phyloP scores from a whole-genome alignment of 2,329 filamentous ascomycete species.

The Fusarium haematococcum region DNA sequence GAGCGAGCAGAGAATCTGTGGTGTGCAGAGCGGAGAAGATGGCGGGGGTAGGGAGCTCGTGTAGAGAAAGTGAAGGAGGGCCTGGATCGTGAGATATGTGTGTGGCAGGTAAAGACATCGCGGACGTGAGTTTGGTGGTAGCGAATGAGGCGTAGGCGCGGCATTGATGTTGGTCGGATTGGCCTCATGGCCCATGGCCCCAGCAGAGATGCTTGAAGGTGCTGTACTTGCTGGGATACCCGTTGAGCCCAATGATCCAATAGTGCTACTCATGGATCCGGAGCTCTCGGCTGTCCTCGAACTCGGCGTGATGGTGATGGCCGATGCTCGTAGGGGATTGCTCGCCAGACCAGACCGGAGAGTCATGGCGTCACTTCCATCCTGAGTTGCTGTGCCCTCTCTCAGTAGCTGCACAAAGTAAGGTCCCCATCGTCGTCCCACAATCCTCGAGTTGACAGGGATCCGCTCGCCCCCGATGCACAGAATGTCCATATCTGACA shows the following conservation, averaged over 20 bases:
- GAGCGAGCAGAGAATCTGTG: conserved; percentile 94
- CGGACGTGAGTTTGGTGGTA: conserved; percentile 76
- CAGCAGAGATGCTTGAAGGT: conserved; percentile 57
- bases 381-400: conserved; percentile 79
- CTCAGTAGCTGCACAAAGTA: conserved; percentile 94
- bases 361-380: conserved; percentile 80
- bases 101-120: conserved; percentile 93
- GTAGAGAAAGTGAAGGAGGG: conserved; percentile 92
- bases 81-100: conserved; percentile 88
- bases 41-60: conserved; percentile 86
- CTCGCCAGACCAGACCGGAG: conserved; percentile 72
- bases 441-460: conserved; percentile 90
- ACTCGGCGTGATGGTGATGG: conserved; percentile 83
- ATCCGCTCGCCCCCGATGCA: conserved; percentile 92
- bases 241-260: conserved; percentile 55
- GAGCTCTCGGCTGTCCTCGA: conserved; percentile 64
- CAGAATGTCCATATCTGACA: conserved; percentile 96
- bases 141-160: conserved; percentile 66
- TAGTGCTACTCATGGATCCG: conserved; percentile 60
- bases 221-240: conserved; percentile 56
- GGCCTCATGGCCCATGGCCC: conserved; percentile 51
- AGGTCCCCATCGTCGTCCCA: conserved; percentile 91
- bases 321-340: conserved; percentile 78
- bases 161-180: conserved; percentile 61
- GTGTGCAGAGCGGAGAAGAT: conserved; percentile 84